phyloP scores from a whole-genome alignment of 2,329 filamentous ascomycete species.

The Didymella sp. region DNA sequence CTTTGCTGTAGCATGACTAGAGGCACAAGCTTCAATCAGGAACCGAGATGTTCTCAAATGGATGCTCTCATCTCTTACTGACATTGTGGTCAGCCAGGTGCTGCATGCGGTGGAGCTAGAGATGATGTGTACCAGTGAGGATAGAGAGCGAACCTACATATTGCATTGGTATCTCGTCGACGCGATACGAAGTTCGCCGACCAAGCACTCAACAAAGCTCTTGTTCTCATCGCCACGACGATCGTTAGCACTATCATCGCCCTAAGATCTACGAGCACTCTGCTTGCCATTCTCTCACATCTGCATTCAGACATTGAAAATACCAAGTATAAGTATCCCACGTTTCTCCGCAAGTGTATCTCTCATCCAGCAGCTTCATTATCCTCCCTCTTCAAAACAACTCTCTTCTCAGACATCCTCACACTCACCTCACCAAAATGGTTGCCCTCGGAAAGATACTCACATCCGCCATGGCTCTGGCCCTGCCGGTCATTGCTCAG shows the following conservation, averaged over 20 bases:
- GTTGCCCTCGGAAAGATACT: constrained; percentile 27
- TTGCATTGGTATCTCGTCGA: background rate
- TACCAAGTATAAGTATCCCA: background rate
- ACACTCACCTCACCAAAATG: constrained; percentile 8
- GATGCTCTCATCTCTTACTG: too few relatives aligned
- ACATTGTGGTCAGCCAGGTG: background rate
- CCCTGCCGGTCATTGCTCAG: constrained; percentile 18
- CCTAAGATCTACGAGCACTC: background rate
- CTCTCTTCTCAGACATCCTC: background rate
- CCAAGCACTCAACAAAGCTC: background rate
- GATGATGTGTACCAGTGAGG: background rate
- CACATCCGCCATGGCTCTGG: constrained; percentile 21
- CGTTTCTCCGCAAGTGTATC: background rate
- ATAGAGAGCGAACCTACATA: background rate
- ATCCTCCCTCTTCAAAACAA: background rate
- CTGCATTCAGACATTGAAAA: background rate
- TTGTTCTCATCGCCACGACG: background rate
- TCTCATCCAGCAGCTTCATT: background rate
- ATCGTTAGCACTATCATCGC: background rate
- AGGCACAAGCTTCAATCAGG: too few relatives aligned
- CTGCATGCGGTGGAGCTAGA: background rate
- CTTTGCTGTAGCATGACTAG: too few relatives aligned
- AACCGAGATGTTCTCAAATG: too few relatives aligned
- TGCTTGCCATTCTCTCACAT: background rate
- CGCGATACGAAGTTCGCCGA: background rate